Conservation (phyloP, 2,329 filamentous ascomycete species). For the Botrytis squamosa region DNA sequence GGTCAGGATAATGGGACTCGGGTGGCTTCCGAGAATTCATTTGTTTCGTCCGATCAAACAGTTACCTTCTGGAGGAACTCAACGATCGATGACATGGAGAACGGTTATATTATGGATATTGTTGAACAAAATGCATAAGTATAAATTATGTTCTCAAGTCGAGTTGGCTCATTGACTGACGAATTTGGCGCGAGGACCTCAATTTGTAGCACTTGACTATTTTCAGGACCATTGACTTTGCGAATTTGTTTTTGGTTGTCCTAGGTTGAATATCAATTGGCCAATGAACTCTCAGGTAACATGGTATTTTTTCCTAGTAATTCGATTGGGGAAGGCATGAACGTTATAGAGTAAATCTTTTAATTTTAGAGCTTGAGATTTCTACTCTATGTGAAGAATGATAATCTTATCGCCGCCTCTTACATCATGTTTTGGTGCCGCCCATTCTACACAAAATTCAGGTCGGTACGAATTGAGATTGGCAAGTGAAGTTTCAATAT, state of each 20-base stretch:
- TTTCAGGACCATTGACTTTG: not conserved
- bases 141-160: not conserved
- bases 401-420: not conserved
- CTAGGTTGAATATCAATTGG: not conserved
- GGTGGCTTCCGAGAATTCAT: not conserved
- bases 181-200: not conserved
- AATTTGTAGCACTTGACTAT: not conserved
- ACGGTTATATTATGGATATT: not conserved
- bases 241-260: not conserved
- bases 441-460: not conserved
- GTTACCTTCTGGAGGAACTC: not conserved
- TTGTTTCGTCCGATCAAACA: not conserved
- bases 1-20: not conserved
- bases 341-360: not conserved
- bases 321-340: too few species aligned
- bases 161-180: not conserved
- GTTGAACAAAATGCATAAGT: not conserved
- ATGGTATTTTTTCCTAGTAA: too few species aligned
- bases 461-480: not conserved
- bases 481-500: not conserved
- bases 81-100: not conserved
- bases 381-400: not conserved
- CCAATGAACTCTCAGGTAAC: not conserved
- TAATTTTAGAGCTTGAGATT: not conserved
- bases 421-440: not conserved